phyloP scores from a whole-genome alignment of 2,329 filamentous ascomycete genomes.

The Penicillium sclerotiorum region DNA sequence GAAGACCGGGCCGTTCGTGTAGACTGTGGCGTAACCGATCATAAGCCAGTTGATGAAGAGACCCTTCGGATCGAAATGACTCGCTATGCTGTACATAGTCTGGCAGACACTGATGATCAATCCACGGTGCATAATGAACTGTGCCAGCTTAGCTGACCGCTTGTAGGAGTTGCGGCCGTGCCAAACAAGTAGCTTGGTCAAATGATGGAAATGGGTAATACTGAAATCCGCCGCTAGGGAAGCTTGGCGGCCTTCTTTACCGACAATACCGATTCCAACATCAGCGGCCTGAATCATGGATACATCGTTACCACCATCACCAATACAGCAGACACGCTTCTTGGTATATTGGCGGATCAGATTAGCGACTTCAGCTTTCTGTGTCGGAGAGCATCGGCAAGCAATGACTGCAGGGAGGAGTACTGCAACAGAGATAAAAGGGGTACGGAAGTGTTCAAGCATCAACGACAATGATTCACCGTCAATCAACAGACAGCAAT shows the following conservation, averaged over 20 bases:
- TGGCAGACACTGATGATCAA: constrained; percentile 95
- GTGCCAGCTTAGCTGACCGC: constrained; percentile 88
- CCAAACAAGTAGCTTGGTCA: constrained; percentile 98
- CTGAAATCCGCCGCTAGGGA: constrained; percentile 95
- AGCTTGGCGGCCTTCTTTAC: constrained; percentile 94
- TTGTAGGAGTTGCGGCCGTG: constrained; percentile 98
- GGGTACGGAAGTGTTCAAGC: constrained; percentile 75
- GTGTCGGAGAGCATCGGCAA: constrained; percentile 93
- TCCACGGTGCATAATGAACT: constrained; percentile 97
- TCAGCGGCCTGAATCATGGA: constrained; percentile 99
- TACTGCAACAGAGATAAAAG: constrained; percentile 88
- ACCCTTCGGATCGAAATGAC: constrained; percentile 88
- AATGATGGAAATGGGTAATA: constrained; percentile 90
- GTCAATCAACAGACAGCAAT: constrained; percentile 90
- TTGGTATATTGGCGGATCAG: constrained; percentile 90
- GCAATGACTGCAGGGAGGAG: constrained; percentile 89
- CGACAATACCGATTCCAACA: constrained; percentile 95
- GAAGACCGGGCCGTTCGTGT: constrained; percentile 91
- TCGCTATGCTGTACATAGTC: constrained; percentile 94
- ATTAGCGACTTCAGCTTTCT: constrained; percentile 91
- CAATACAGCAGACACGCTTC: constrained; percentile 96
- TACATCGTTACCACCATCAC: constrained; percentile 97
- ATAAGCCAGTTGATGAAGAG: constrained; percentile 96
- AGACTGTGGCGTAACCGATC: constrained; percentile 93
- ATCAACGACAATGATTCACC: constrained; percentile 86